A percentile compares a stretch with the other conserved stretches of the same genome.
These are phyloP conservation scores for Cynanchum wilfordii DNA, from an alignment of 257 asterid genomes.

Conservation along the genomic window DNA sequence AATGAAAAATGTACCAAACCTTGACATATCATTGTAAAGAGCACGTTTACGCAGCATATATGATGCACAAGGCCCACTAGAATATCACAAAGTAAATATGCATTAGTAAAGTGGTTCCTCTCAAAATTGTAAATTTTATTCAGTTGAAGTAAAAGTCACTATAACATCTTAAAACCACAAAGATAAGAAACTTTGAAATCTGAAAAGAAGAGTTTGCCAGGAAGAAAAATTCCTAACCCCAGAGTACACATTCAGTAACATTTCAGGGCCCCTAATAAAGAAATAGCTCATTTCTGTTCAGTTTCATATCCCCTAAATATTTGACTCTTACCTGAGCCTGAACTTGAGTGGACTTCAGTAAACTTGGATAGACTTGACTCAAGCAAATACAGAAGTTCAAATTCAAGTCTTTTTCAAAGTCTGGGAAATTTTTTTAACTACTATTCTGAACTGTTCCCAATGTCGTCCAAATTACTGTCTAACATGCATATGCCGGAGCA, in stretches of 20 bases:
- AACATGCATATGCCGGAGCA: neutral
- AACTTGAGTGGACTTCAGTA: neutral
- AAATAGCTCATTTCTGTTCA: neutral
- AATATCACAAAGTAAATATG: conserved; percentile 2
- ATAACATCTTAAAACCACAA: neutral
- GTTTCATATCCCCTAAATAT: neutral
- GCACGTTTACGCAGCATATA: conserved; percentile 40
- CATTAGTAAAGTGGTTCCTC: neutral
- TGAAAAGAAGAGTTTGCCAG: neutral
- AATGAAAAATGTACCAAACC: conserved; percentile 16
- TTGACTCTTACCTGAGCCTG: neutral
- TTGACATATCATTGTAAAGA: conserved; percentile 36
- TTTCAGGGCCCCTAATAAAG: no score
- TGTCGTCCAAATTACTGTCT: neutral
- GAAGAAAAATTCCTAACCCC: neutral
- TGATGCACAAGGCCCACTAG: conserved; percentile 40
- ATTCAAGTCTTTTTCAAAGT: neutral
- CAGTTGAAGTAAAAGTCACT: neutral
- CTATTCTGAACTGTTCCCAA: neutral
- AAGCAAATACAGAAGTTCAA: conserved; percentile 2
- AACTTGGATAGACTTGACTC: neutral
- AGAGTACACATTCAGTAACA: neutral
- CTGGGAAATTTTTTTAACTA: neutral
- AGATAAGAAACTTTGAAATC: neutral
- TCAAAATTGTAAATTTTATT: neutral